Evolutionary conservation across 2,329 filamentous ascomycete genomes (phyloP), one percentile per base, ranked within the genome.

Genomic region (Penicillium hesseltinei): DNA sequence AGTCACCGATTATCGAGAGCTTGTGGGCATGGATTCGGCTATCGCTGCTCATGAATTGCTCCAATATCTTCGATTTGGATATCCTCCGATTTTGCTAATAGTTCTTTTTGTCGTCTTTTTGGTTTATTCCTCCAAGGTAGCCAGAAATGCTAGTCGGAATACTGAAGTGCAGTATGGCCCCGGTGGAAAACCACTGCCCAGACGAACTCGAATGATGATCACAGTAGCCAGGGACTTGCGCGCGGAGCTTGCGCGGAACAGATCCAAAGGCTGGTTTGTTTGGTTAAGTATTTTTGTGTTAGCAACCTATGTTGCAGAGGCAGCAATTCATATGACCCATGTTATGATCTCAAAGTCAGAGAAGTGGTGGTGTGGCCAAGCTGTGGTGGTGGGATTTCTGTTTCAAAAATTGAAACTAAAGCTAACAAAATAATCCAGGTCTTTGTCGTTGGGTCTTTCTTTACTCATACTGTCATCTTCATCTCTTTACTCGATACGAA

Each of bases 401-500:
- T 35, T 40, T 29, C 17, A 21, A 39, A 27, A 29, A 43, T 31
- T 38, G 17, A 49, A 38, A 38, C 7, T 11, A 56, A 62, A 66
- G 66, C 62, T 61, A 51, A 61, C 38, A 35, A 42, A 40, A 55
- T 11, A 38, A 5, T 3, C 21, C 48, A 96, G 92, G 88, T 96
- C 70, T 96, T 95, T 74, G 81, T 95, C 60, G 84, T 91, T 54
- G 91, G 88, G 53, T 88, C 90, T 44, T 88, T 92, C 64, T 96
- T 96, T 80, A 85, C 93, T 62, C 93, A 95, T 77, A 82, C 89
- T 46, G 87, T 96, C 64, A 84, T 96, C 64, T 82, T 95, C 64
- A 88, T 97, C 68, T 92, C 92, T 29, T 83, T 97, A 56, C 82
- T 96, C 68, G 92, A 97, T 73, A 89, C 89, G 69, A 86, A 85